Conservation (phyloP, 2,329 filamentous ascomycete species). For the Beauveria australis region DNA sequence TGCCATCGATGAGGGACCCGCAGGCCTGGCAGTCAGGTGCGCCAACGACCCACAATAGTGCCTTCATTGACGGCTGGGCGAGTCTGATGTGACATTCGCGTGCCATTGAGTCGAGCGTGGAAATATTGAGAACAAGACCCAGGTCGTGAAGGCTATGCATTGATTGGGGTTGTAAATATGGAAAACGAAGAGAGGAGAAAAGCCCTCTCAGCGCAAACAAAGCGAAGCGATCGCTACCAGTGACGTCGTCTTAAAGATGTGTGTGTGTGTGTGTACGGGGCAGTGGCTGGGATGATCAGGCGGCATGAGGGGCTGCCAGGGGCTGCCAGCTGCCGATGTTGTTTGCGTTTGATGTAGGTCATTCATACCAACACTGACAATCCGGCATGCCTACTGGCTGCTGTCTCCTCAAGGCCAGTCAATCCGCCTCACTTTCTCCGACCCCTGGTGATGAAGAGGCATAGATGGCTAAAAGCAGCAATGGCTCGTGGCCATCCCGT, state of each 20-base stretch:
- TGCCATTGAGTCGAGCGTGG: slow-evolving; percentile 17
- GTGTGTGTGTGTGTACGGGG: not conserved
- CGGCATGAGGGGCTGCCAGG: not conserved
- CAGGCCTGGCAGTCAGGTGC: slow-evolving; percentile 13
- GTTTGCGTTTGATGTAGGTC: not conserved
- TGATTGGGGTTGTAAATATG: not conserved
- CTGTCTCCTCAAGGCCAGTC: not conserved
- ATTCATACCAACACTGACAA: not conserved
- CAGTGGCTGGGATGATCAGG: not conserved
- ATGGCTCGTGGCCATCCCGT: slow-evolving; percentile 1
- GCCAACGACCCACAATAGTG: slow-evolving; percentile 11
- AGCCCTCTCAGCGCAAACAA: too few species aligned
- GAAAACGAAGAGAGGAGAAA: not conserved
- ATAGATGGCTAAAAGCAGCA: not conserved
- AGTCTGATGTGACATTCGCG: slow-evolving; percentile 9
- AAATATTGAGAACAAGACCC: slow-evolving; percentile 11
- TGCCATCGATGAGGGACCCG: not conserved
- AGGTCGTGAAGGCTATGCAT: not conserved
- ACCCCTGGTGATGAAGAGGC: not conserved
- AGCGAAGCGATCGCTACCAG: not conserved
- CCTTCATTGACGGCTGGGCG: slow-evolving; percentile 11
- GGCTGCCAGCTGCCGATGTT: not conserved
- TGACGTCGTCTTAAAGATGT: not conserved
- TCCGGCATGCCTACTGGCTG: not conserved
- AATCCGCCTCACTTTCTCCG: not conserved